Conservation (phyloP, 257 asterid species). For the Capsicum rhomboideum region DNA sequence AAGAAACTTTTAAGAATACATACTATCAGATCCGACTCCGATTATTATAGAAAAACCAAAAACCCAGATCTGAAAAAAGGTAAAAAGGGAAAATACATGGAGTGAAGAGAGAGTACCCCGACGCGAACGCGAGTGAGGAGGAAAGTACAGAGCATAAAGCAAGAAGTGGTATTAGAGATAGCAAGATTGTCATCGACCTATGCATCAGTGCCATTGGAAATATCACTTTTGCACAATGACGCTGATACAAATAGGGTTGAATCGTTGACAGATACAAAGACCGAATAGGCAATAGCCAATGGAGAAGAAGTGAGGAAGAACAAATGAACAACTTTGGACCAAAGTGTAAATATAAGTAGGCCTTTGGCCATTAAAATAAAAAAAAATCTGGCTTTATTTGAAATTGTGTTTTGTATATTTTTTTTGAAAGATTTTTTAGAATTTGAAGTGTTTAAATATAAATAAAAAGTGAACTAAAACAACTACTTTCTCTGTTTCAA, state of each 20-base stretch:
- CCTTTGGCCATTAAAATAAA: no score
- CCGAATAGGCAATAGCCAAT: not conserved
- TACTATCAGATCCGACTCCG: not conserved
- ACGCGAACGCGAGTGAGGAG: conserved; percentile 9
- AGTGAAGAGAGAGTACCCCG: conserved; percentile 12
- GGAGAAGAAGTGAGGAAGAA: no score
- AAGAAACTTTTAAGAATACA: not conserved
- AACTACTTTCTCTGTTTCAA: no score
- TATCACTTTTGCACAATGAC: not conserved
- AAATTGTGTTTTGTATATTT: no score
- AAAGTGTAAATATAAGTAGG: no score
- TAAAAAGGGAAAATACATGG: not conserved
- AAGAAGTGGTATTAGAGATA: conserved; percentile 1
- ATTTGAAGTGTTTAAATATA: no score
- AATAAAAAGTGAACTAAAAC: no score
- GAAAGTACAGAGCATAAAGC: conserved; percentile 5
- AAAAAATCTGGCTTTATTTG: no score
- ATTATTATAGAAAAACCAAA: not conserved
- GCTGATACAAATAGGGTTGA: not conserved
- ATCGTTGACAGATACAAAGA: not conserved
- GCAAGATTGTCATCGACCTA: not conserved
- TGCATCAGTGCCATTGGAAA: conserved; percentile 5
- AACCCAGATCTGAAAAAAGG: not conserved
- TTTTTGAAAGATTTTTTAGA: no score
- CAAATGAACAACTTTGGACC: no score